Conservation (phyloP, 345 rosid species). For the Eucalyptus rudis region DNA sequence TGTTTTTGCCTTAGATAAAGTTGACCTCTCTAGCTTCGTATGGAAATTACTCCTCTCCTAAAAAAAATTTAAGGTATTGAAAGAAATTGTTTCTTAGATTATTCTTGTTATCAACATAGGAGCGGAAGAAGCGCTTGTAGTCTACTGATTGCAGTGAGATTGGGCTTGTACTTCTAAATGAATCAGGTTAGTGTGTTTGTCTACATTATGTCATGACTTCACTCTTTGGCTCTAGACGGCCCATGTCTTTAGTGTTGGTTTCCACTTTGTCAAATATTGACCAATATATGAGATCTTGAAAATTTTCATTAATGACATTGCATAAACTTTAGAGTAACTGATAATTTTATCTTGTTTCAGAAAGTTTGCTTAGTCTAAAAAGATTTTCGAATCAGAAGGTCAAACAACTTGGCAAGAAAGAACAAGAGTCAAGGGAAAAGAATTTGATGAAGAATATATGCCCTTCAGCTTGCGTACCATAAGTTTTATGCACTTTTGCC, state of each 20-base stretch:
- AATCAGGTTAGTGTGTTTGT: conserved; percentile 32
- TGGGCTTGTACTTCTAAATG: conserved; percentile 58
- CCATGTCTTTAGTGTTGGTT: background rate
- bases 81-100: too few species aligned
- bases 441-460: conserved; percentile 51
- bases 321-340: background rate
- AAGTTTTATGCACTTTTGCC: conserved; percentile 52
- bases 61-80: too few species aligned
- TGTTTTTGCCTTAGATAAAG: too few species aligned
- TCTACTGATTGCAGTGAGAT: conserved; percentile 81
- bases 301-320: background rate
- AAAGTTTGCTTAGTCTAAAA: conserved; percentile 57
- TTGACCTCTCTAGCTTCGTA: too few species aligned
- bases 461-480: conserved; percentile 54
- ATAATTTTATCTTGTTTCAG: conserved; percentile 6
- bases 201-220: background rate
- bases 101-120: conserved; percentile 11
- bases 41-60: too few species aligned
- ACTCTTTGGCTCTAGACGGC: background rate
- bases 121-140: conserved; percentile 66
- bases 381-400: conserved; percentile 77
- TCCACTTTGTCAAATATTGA: background rate
- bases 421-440: conserved; percentile 71
- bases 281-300: background rate
- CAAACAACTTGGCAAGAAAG: conserved; percentile 70